Evolutionary conservation across 1,284 basidiomycete genomes (phyloP).

Genomic region (Quambalaria eucalypti): DNA sequence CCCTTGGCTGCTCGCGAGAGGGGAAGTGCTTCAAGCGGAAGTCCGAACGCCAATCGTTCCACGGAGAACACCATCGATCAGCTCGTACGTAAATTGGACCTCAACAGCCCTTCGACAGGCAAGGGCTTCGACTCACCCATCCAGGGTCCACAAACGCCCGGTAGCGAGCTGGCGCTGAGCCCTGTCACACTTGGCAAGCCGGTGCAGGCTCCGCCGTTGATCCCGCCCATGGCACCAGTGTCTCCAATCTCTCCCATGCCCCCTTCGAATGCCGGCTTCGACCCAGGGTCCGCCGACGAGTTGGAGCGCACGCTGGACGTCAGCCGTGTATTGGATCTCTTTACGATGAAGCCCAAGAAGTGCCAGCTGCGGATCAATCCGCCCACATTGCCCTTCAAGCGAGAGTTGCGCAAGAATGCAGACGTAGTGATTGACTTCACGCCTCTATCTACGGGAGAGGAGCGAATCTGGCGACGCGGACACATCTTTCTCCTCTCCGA

Average conservation of each 20-base stretch:
- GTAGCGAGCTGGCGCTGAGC: too few species aligned
- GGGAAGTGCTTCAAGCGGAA: background rate
- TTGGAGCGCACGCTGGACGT: conserved; percentile 74
- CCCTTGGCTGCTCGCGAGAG: background rate
- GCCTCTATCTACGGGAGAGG: conserved; percentile 54
- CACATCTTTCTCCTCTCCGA: conserved; percentile 87
- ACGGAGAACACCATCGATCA: background rate
- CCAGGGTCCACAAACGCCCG: too few species aligned
- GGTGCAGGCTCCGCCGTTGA: background rate
- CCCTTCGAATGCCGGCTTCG: background rate
- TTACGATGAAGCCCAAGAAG: conserved; percentile 80
- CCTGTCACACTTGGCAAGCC: background rate
- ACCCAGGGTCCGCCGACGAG: conserved; percentile 49
- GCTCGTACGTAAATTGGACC: background rate
- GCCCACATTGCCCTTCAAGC: conserved; percentile 67
- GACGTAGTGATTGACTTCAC: conserved; percentile 70
- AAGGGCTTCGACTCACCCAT: background rate
- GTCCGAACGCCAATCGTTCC: background rate
- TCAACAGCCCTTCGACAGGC: background rate
- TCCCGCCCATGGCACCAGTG: background rate
- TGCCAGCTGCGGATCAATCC: conserved; percentile 86
- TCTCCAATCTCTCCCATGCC: too few species aligned
- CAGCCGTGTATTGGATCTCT: conserved; percentile 77
- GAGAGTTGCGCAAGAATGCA: conserved; percentile 65
- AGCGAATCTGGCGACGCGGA: conserved; percentile 63